Conservation (phyloP, 1,139 yeast species). For the Candida sp. region DNA sequence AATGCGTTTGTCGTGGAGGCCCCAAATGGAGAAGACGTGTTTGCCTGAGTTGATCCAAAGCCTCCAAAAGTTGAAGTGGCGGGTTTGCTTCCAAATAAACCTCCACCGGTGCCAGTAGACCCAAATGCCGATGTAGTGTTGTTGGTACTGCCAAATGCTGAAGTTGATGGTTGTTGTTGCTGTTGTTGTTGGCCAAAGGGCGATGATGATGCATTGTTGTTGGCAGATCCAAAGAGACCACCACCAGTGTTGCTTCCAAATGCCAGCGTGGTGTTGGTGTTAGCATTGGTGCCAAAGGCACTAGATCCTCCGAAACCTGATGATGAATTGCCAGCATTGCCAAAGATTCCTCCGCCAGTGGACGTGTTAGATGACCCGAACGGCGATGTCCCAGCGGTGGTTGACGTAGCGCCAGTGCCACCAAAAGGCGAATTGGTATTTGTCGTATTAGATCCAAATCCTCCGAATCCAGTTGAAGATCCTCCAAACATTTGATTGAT, state of each 20-base stretch:
- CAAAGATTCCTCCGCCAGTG: conserved; percentile 16
- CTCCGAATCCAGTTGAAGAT: conserved; percentile 61
- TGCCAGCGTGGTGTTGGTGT: conserved; percentile 12
- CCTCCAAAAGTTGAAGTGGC: conserved; percentile 23
- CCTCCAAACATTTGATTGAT: conserved; percentile 46
- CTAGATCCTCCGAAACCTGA: conserved; percentile 19
- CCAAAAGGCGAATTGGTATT: conserved; percentile 37
- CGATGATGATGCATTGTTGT: conserved; percentile 18
- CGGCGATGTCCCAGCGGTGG: conserved; percentile 28
- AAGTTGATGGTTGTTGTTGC: conserved; percentile 8
- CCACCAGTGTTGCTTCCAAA: conserved; percentile 28
- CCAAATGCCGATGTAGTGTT: conserved; percentile 23
- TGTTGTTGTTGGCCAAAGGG: conserved; percentile 21
- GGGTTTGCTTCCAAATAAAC: conserved; percentile 33
- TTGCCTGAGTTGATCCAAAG: conserved; percentile 25
- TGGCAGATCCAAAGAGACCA: conserved; percentile 30
- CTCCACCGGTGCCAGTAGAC: conserved; percentile 21
- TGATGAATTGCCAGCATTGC: conserved; percentile 13
- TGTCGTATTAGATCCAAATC: conserved; percentile 50
- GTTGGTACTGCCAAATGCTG: conserved; percentile 21
- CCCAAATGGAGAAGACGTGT: conserved; percentile 27
- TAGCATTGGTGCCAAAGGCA: conserved; percentile 20
- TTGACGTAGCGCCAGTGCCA: conserved; percentile 17
- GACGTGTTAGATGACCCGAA: conserved; percentile 33
- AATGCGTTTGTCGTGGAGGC: conserved; percentile 21